Base-by-base conservation (phyloP, 2,329 filamentous ascomycete species). In the Trichoderma atrobrunneum region DNA sequence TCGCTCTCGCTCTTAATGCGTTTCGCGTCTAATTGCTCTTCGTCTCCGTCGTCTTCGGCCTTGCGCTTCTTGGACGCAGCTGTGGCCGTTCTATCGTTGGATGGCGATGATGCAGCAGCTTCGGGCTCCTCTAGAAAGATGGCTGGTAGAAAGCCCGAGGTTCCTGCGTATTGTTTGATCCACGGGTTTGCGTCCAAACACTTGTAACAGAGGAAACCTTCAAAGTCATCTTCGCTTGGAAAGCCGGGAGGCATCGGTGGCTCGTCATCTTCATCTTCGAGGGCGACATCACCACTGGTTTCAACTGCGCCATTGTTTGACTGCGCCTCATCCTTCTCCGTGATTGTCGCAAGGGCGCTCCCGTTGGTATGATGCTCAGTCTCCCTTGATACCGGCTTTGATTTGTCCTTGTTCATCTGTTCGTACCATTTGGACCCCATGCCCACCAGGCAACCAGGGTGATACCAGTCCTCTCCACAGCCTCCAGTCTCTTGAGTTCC, bases 401-500 rank as follows among this genome's bases (percentile, higher is more conserved):
- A 72, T 64, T 82, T 82, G 18, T 74, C 57, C 60, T 83, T 82
- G n/a, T 80, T 79, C 81, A 81, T 84, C 77, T 83, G 86, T 78
- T 91, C 90, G 74, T 86, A 90, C 90, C 92, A 95, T 72, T 90
- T 87, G 12, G 93, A 88, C 0, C 91, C 90, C 76, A 97, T 83
- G 7, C 95, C 95, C 63, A 97, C 89, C 8, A 98, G 84, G 79
- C 95, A 98, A 74, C 96, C 94, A 0, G 95, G 94, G 83, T 98
- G 95, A 87, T 94, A 98, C 95, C 95, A 98, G 79, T 98, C 95
- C 83, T 98, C 95, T 14, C 95, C 95, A 81, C 95, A 98, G 5
- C 95, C 95, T 18, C 95, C 95, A 1, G 91, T 91, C 75, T 95
- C 92, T 14, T 88, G 86, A 0, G 90, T 92, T 1, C 94, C 94